Percentiles rank a stretch among this genome's conserved stretches.
Evolutionary conservation across 495 filamentous ascomycete species (phyloP).

Genomic region (Aspergillus sparsus): DNA sequence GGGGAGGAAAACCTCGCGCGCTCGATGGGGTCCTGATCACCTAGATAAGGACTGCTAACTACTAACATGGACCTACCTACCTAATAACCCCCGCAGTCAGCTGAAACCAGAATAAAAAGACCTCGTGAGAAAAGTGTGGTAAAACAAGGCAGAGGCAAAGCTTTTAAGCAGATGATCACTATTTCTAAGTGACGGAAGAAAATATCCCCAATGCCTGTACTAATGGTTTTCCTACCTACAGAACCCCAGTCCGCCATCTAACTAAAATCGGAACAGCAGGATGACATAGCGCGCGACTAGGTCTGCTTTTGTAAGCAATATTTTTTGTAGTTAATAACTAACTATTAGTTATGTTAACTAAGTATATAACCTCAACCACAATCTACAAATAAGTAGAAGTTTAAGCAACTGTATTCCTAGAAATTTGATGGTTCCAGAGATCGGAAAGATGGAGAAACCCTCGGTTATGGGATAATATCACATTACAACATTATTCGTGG

Average conservation of each 20-base stretch:
- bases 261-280: background rate
- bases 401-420: too few species aligned
- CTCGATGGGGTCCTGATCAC: background rate
- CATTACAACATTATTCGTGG: too few species aligned
- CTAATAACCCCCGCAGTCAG: constrained; percentile 24
- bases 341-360: too few species aligned
- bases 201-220: background rate
- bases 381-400: too few species aligned
- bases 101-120: constrained; percentile 20
- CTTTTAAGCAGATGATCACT: background rate
- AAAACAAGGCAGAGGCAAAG: background rate
- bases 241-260: background rate
- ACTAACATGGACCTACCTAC: background rate
- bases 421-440: too few species aligned
- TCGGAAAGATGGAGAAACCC: too few species aligned
- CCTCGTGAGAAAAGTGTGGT: constrained; percentile 6
- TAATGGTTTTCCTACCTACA: background rate
- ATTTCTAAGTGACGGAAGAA: background rate
- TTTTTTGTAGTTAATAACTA: too few species aligned
- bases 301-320: too few species aligned
- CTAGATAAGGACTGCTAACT: constrained; percentile 21
- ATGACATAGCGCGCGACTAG: too few species aligned
- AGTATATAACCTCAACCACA: too few species aligned
- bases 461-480: too few species aligned
- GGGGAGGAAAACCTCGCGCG: background rate